Conservation (phyloP, 345 rosid genomes). For the Citropsis articulata region DNA sequence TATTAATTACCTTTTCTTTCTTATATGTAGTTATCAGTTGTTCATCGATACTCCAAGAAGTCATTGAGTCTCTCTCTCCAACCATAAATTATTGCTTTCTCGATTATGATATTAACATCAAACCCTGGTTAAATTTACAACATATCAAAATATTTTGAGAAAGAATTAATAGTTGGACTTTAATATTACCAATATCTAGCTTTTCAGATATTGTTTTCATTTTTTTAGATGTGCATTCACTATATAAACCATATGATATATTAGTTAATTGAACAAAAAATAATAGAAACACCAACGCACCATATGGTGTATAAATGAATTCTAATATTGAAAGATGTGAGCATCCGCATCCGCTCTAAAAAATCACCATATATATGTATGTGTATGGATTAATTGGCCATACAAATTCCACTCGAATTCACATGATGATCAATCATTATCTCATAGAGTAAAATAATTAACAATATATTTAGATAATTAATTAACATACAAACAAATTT, state of each 20-base stretch:
- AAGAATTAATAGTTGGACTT: neutral
- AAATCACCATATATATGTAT: too few species aligned
- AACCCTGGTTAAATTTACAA: neutral
- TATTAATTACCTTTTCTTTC: neutral
- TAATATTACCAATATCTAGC: constrained; percentile 1
- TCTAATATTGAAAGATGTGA: too few species aligned
- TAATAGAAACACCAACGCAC: too few species aligned
- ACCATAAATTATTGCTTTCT: neutral
- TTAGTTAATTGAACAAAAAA: too few species aligned
- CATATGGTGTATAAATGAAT: too few species aligned
- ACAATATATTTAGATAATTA: constrained; percentile 15
- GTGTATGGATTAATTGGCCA: constrained; percentile 12
- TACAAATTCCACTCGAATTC: constrained; percentile 34
- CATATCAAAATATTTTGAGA: neutral
- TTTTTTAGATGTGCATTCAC: too few species aligned
- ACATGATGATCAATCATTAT: constrained; percentile 51
- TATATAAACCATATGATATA: too few species aligned
- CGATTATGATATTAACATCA: constrained; percentile 14
- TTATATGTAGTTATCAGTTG: neutral
- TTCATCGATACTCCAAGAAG: constrained; percentile 5
- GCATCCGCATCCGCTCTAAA: too few species aligned
- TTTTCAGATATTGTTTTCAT: neutral
- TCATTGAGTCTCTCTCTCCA: neutral
- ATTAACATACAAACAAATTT: neutral
- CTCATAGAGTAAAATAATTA: constrained; percentile 28